A percentile compares a stretch with the other conserved stretches of the same genome.
Conservation (phyloP, 2,329 filamentous ascomycete species). For the Calonectria naviculata region DNA sequence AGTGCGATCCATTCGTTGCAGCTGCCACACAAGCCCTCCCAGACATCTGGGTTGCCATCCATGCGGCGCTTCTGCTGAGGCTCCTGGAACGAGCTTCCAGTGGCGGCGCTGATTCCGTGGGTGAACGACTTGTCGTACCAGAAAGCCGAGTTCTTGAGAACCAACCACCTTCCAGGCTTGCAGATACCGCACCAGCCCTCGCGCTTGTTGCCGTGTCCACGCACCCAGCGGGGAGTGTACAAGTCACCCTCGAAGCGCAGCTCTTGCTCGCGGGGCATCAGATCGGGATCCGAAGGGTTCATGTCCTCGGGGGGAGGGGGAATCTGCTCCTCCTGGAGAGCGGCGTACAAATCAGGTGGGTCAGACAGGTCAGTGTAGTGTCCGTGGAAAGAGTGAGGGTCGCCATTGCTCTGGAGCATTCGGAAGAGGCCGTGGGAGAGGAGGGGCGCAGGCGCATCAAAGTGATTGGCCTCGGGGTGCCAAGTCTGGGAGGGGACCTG, state of each 20-base stretch:
- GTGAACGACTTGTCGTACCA: constrained; percentile 96
- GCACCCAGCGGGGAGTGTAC: constrained; percentile 86
- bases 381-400: constrained; percentile 73
- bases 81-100: constrained; percentile 81
- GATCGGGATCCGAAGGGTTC: constrained; percentile 80
- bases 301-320: constrained; percentile 84
- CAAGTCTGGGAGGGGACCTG: constrained; percentile 63
- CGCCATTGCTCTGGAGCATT: constrained; percentile 80
- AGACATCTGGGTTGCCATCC: constrained; percentile 84
- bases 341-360: constrained; percentile 81
- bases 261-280: constrained; percentile 82
- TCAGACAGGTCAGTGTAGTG: constrained; percentile 81
- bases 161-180: constrained; percentile 86
- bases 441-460: constrained; percentile 69
- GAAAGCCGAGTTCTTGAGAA: constrained; percentile 90
- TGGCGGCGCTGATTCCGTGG: constrained; percentile 86
- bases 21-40: constrained; percentile 82
- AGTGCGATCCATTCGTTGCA: constrained; percentile 86
- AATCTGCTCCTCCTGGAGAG: constrained; percentile 78
- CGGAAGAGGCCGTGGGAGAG: constrained; percentile 80
- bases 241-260: constrained; percentile 83
- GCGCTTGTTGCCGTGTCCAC: constrained; percentile 87
- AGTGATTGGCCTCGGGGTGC: constrained; percentile 62
- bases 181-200: constrained; percentile 93
- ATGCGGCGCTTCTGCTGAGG: constrained; percentile 80